Percentiles rank a stretch among this genome's conserved stretches.
phyloP scores from a whole-genome alignment of 495 filamentous ascomycete genomes.

The Annulohypoxylon maeteangense region DNA sequence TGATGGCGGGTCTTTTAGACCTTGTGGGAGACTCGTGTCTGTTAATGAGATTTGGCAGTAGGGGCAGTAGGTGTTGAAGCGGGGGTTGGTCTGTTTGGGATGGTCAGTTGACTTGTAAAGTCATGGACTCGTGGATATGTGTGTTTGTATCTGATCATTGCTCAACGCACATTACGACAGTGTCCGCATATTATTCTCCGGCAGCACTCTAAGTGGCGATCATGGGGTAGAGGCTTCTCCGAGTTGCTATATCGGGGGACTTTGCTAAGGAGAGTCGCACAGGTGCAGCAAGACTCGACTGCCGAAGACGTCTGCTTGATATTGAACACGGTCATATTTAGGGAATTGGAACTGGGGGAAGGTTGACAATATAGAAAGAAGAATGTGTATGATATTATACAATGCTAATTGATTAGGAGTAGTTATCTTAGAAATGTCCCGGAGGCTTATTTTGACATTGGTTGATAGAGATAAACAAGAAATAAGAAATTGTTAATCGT shows the following conservation, averaged over 20 bases:
- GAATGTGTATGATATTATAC: constrained; percentile 5
- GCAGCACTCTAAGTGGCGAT: constrained; percentile 71
- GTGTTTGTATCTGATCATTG: background rate
- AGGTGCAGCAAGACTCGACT: constrained; percentile 73
- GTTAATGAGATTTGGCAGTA: constrained; percentile 61
- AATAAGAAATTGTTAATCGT: background rate
- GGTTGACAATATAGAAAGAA: constrained; percentile 6
- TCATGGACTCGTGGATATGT: background rate
- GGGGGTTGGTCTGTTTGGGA: constrained; percentile 65
- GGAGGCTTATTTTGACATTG: background rate
- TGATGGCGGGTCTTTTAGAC: constrained; percentile 67
- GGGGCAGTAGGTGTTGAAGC: constrained; percentile 76
- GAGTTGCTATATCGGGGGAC: constrained; percentile 55
- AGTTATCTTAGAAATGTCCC: background rate
- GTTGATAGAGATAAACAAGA: background rate
- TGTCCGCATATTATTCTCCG: constrained; percentile 71
- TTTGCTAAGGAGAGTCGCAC: constrained; percentile 66
- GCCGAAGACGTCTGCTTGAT: constrained; percentile 21
- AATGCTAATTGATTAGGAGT: background rate
- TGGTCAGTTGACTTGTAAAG: constrained; percentile 21
- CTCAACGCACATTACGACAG: constrained; percentile 67
- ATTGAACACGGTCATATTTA: constrained; percentile 38
- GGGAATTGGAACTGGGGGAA: background rate
- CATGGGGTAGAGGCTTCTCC: constrained; percentile 64
- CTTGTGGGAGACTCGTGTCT: constrained; percentile 63